Evolutionary conservation across 176 grass and related monocot genomes (phyloP).

Genomic region (Triticum aestivum): DNA sequence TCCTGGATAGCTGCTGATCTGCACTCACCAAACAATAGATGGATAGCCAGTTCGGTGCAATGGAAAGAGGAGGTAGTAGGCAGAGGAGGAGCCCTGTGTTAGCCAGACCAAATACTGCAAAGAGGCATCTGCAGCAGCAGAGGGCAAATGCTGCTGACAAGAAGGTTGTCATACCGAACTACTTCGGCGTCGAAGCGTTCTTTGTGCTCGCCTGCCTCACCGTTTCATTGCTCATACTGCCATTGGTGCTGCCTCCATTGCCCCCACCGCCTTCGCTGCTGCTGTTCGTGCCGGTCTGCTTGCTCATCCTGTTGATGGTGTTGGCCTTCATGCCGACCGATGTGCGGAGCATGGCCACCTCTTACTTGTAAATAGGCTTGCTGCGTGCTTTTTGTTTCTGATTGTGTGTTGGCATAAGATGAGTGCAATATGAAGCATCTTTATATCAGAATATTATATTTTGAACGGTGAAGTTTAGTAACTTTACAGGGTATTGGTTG

Average conservation of each 20-base stretch:
- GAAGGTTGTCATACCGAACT: constrained; percentile 35
- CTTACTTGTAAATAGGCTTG: constrained; percentile 50
- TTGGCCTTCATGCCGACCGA: constrained; percentile 69
- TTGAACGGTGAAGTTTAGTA: constrained; percentile 9
- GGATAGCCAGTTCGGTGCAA: background rate
- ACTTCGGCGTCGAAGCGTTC: constrained; percentile 52
- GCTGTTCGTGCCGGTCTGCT: constrained; percentile 51
- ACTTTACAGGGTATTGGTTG: background rate
- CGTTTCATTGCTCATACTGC: constrained; percentile 62
- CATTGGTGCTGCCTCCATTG: constrained; percentile 65
- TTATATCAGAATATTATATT: constrained; percentile 8
- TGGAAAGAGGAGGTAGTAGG: background rate
- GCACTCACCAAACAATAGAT: background rate
- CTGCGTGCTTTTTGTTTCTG: background rate
- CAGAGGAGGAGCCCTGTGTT: constrained; percentile 27
- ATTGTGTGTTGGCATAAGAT: constrained; percentile 24
- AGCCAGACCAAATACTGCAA: background rate
- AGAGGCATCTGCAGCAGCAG: constrained; percentile 30
- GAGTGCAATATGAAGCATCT: constrained; percentile 8
- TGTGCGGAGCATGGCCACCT: constrained; percentile 51
- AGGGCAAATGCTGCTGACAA: constrained; percentile 22
- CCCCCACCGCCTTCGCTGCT: constrained; percentile 70
- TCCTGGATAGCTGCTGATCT: background rate
- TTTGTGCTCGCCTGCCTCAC: constrained; percentile 51
- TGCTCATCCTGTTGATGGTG: constrained; percentile 59